Evolutionary conservation across 306 rosid genomes (phyloP).

Genomic region (Rubus idaeus): DNA sequence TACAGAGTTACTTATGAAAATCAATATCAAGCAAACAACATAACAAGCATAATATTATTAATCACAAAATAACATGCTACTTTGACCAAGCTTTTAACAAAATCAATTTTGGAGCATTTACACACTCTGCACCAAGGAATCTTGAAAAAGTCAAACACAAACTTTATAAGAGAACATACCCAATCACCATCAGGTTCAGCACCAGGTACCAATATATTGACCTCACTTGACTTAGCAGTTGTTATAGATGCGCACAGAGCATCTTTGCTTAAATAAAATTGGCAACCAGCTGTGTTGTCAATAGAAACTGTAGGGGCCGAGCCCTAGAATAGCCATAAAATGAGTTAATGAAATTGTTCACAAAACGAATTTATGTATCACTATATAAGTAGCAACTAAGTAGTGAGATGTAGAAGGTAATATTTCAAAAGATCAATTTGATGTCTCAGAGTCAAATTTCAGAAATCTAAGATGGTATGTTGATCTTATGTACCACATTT

Average conservation of each 20-base stretch:
- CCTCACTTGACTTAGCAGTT: conserved; percentile 95
- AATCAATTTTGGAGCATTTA: conserved; percentile 10
- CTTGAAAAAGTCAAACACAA: not conserved
- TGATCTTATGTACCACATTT: not conserved
- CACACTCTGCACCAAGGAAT: not conserved
- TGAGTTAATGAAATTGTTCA: conserved; percentile 14
- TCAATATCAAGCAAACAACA: not conserved
- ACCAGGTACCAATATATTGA: conserved; percentile 88
- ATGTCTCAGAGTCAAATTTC: conserved; percentile 15
- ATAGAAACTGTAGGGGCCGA: conserved; percentile 90
- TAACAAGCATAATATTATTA: not conserved
- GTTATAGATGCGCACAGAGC: conserved; percentile 76
- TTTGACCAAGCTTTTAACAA: not conserved
- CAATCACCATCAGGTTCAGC: conserved; percentile 74
- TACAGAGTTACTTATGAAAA: not conserved
- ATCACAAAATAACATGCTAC: not conserved
- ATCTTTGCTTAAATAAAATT: conserved; percentile 83
- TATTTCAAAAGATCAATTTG: not conserved
- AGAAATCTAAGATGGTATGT: not conserved
- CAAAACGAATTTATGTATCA: conserved; percentile 6
- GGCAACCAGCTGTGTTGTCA: conserved; percentile 91
- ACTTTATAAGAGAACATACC: conserved; percentile 45
- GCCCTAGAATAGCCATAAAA: conserved; percentile 54
- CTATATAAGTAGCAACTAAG: not conserved
- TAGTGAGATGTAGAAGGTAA: conserved; percentile 1